phyloP scores from a whole-genome alignment of 169 alveolate genomes.

The Plasmodium chabaudi region DNA sequence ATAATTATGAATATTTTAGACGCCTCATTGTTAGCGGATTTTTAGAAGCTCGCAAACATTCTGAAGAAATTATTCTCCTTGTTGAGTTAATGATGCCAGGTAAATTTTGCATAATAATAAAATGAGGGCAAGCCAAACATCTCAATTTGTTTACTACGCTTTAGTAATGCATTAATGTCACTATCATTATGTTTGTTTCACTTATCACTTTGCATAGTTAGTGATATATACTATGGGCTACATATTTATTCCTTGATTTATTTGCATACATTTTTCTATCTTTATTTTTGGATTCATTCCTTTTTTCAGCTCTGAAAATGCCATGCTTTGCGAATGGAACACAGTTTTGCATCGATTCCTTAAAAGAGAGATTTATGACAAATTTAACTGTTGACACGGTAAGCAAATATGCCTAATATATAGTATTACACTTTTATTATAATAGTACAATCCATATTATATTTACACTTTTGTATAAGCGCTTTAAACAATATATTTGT shows the following conservation, averaged over 20 bases:
- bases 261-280: too few species aligned
- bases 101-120: neutral
- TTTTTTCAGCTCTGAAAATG: conserved; percentile 87
- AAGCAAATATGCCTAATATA: neutral
- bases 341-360: conserved; percentile 81
- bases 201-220: too few species aligned
- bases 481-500: neutral
- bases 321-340: conserved; percentile 92
- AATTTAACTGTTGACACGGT: conserved; percentile 86
- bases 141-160: neutral
- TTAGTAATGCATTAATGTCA: too few species aligned
- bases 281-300: neutral
- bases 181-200: too few species aligned
- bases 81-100: conserved; percentile 93
- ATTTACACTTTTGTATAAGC: neutral
- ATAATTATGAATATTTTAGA: conserved; percentile 92
- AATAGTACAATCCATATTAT: too few species aligned
- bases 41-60: conserved; percentile 91
- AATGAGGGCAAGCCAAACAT: neutral
- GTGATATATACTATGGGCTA: too few species aligned
- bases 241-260: too few species aligned
- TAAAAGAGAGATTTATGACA: conserved; percentile 89
- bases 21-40: conserved; percentile 89
- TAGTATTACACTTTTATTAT: neutral
- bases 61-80: conserved; percentile 89